Evolutionary conservation across 192 early-diverging fungal species (phyloP).

Genomic region (Globomyces pollinis-pini): DNA sequence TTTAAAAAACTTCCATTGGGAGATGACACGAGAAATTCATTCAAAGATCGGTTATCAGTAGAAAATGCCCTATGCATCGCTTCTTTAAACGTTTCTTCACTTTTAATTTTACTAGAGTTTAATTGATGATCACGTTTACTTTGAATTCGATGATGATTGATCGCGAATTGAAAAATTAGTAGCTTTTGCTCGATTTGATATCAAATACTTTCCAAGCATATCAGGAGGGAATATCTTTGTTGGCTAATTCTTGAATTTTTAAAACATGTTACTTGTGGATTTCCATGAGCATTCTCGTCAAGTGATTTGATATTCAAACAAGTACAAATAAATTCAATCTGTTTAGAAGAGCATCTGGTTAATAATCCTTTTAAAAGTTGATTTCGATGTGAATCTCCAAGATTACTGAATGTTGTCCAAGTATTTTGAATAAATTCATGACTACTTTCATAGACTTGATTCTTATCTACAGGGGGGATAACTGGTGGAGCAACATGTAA

Average conservation of each 20-base stretch:
- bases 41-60: not conserved
- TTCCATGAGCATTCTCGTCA: slow-evolving; percentile 15
- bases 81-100: not conserved
- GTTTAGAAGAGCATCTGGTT: slow-evolving; percentile 25
- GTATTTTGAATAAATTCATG: slow-evolving; percentile 36
- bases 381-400: slow-evolving; percentile 39
- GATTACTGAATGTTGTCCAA: slow-evolving; percentile 35
- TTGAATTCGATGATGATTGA: not conserved
- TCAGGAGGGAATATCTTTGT: slow-evolving; percentile 11
- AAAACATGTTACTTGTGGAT: not conserved
- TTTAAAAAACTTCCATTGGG: slow-evolving; percentile 13
- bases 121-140: not conserved
- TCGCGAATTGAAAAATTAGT: not conserved
- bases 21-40: not conserved
- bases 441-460: not conserved
- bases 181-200: not conserved
- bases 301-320: slow-evolving; percentile 32
- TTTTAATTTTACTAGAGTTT: not conserved
- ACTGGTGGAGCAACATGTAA: not conserved
- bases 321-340: slow-evolving; percentile 39
- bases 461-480: no score
- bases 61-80: slow-evolving; percentile 6
- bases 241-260: not conserved
- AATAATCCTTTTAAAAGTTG: slow-evolving; percentile 39
- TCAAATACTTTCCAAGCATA: slow-evolving; percentile 3